phyloP scores from a whole-genome alignment of 192 early-diverging fungal genomes.

The Radiomyces spectabilis region DNA sequence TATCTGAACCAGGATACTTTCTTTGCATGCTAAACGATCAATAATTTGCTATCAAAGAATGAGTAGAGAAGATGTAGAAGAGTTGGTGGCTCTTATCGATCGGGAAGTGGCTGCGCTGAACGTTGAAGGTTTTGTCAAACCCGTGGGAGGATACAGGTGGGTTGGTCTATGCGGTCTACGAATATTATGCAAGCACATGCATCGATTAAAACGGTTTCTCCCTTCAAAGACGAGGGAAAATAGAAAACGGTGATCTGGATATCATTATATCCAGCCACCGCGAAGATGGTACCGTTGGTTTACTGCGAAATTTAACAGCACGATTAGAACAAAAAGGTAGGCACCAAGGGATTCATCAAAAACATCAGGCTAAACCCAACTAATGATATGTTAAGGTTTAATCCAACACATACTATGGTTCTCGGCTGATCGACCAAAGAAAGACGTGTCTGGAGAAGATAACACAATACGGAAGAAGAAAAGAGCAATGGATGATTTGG shows the following conservation, averaged over 20 bases:
- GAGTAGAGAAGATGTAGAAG: conserved; percentile 21
- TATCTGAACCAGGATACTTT: background rate
- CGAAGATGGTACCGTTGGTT: background rate
- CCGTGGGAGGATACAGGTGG: conserved; percentile 26
- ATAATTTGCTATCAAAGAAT: too few species aligned
- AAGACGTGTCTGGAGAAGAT: background rate
- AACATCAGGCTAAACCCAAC: too few species aligned
- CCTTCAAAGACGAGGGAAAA: conserved; percentile 17
- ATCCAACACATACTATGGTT: too few species aligned
- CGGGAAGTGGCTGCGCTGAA: conserved; percentile 8
- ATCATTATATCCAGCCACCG: conserved; percentile 16
- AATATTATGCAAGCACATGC: too few species aligned
- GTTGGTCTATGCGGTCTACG: background rate
- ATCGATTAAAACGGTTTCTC: background rate
- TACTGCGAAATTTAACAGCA: conserved; percentile 8
- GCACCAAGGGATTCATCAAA: too few species aligned
- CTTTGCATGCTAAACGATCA: too few species aligned
- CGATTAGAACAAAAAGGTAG: conserved; percentile 9
- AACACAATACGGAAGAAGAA: too few species aligned
- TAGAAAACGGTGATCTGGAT: conserved; percentile 27
- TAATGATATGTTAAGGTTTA: too few species aligned
- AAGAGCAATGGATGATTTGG: background rate
- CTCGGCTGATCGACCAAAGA: background rate
- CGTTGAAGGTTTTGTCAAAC: conserved; percentile 2
- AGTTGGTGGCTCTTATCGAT: conserved; percentile 22